These are phyloP conservation scores for Gossypium stocksii DNA, from an alignment of 345 rosid genomes.

Conservation along the genomic window DNA sequence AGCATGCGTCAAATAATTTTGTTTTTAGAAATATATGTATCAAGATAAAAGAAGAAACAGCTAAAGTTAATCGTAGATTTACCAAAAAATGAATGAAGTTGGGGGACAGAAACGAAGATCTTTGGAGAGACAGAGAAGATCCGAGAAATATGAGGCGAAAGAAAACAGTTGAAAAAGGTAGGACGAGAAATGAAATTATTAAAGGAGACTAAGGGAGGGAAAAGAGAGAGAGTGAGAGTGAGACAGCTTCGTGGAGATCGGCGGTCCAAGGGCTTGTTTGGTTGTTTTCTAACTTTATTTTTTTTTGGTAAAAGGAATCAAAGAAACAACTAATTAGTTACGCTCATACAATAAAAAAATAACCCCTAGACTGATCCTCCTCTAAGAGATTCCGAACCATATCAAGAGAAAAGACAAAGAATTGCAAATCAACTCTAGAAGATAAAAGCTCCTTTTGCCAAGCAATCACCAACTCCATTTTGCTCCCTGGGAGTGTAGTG, in stretches of 20 bases:
- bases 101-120: constrained; percentile 1
- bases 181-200: neutral
- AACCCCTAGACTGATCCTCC: too few species aligned
- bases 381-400: too few species aligned
- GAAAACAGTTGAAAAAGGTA: neutral
- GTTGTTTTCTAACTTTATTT: too few species aligned
- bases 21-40: neutral
- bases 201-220: neutral
- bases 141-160: constrained; percentile 2
- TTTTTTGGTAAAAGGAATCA: too few species aligned
- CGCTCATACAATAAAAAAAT: too few species aligned
- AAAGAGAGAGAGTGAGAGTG: neutral
- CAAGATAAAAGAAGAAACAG: neutral
- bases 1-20: neutral
- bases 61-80: constrained; percentile 6
- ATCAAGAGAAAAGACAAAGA: too few species aligned
- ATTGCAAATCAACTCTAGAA: too few species aligned
- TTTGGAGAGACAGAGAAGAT: constrained; percentile 1
- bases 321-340: too few species aligned
- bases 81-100: constrained; percentile 22
- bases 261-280: constrained; percentile 8
- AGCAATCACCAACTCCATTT: too few species aligned
- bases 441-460: too few species aligned
- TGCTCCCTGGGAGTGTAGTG: too few species aligned
- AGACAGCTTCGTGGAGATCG: constrained; percentile 52